A percentile compares a stretch with the other conserved stretches of the same genome.
Conservation (phyloP, 2,329 filamentous ascomycete species). For the Aspergillus carbonarius region DNA sequence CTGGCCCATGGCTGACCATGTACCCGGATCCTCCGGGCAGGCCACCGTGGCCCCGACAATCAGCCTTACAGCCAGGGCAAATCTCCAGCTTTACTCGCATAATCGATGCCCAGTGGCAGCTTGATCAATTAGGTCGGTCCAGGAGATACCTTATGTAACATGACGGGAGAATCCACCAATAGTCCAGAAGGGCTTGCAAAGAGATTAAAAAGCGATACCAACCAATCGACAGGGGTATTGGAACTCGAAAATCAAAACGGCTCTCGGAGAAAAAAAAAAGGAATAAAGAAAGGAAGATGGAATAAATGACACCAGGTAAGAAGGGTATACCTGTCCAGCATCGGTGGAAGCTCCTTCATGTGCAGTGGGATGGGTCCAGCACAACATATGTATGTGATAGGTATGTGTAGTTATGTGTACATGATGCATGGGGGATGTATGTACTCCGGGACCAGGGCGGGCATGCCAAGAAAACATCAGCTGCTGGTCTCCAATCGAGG, state of each 20-base stretch:
- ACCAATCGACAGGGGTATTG: slow-evolving; percentile 20
- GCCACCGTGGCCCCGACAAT: not conserved
- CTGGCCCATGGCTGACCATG: not conserved
- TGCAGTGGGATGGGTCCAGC: not conserved
- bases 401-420: slow-evolving; percentile 11
- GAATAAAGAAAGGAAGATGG: not conserved
- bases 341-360: not conserved
- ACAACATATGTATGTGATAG: slow-evolving; percentile 9
- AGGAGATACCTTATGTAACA: slow-evolving; percentile 4
- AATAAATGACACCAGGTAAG: not conserved
- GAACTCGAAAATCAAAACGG: slow-evolving; percentile 7
- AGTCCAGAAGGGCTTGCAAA: not conserved
- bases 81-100: not conserved
- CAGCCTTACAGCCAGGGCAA: not conserved
- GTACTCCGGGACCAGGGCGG: not conserved
- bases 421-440: slow-evolving; percentile 11
- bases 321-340: not conserved
- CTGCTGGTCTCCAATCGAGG: not conserved
- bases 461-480: not conserved
- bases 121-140: not conserved
- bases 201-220: slow-evolving; percentile 9
- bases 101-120: not conserved
- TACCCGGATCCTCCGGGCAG: not conserved
- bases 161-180: slow-evolving; percentile 6
- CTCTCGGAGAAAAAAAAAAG: not conserved